Conservation (phyloP, 768 basidiomycete genomes). For the Pulveroboletus sp. region DNA sequence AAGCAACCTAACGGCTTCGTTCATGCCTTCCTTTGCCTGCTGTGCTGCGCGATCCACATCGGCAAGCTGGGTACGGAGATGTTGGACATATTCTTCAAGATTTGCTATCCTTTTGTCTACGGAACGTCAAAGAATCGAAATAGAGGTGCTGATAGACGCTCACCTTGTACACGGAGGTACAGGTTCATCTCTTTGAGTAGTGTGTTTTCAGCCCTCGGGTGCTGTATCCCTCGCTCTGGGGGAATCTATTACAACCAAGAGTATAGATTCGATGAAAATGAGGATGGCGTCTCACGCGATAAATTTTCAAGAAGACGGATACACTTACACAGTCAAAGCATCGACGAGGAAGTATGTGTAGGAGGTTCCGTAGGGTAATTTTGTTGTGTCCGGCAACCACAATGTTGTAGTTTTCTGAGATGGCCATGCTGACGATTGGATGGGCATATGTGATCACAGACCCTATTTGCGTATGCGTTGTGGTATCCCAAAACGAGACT, state of each 20-base stretch:
- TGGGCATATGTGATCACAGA: not conserved
- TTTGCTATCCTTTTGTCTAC: not conserved
- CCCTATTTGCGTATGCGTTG: slow-evolving; percentile 2
- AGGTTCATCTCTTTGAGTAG: not conserved
- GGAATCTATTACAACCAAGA: not conserved
- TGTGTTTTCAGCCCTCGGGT: not conserved
- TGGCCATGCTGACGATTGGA: not conserved
- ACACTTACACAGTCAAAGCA: not conserved
- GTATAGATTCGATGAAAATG: too few species aligned
- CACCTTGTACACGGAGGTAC: not conserved
- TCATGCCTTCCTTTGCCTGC: not conserved
- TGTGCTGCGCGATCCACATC: not conserved
- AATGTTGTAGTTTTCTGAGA: not conserved
- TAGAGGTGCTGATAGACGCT: not conserved
- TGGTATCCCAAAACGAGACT: slow-evolving; percentile 7
- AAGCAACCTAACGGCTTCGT: not conserved
- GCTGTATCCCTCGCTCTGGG: too few species aligned
- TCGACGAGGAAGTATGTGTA: not conserved
- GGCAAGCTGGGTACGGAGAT: not conserved
- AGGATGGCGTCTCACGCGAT: too few species aligned
- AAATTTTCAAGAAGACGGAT: not conserved
- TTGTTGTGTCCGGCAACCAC: not conserved
- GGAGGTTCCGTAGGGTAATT: not conserved
- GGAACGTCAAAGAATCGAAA: not conserved
- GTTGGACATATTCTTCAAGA: not conserved